phyloP scores from a whole-genome alignment of 2,329 filamentous ascomycete genomes.

The Trichoderma citrinoviride region DNA sequence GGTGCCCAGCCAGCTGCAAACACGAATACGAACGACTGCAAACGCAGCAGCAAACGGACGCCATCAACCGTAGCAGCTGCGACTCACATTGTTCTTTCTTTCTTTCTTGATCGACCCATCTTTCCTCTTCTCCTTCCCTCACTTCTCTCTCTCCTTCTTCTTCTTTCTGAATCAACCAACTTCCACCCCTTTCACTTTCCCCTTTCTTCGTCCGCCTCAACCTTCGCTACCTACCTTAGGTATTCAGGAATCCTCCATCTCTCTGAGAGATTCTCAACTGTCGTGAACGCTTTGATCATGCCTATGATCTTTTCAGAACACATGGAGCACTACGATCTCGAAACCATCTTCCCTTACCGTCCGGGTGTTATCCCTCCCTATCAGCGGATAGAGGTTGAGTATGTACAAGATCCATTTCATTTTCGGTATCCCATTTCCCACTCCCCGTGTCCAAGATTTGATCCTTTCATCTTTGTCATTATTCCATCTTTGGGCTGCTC shows the following conservation, averaged over 20 bases:
- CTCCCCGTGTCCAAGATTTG: too few species aligned
- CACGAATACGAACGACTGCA: conserved; percentile 6
- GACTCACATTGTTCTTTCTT: background rate
- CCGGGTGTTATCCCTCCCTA: background rate
- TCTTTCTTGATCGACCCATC: too few species aligned
- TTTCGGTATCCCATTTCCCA: too few species aligned
- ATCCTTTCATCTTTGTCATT: background rate
- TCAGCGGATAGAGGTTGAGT: conserved; percentile 6
- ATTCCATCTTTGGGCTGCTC: background rate
- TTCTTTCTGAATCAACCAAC: background rate
- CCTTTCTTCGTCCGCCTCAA: background rate
- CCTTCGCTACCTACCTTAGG: background rate
- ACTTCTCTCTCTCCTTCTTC: background rate
- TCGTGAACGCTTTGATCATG: background rate
- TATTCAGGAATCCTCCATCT: background rate
- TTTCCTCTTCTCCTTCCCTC: background rate
- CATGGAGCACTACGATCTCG: conserved; percentile 15
- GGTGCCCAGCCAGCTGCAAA: background rate
- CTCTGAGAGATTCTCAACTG: background rate
- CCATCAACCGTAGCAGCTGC: background rate
- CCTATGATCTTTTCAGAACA: conserved; percentile 15
- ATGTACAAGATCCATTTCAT: background rate
- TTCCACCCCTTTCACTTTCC: background rate
- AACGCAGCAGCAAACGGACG: background rate
- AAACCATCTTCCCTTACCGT: conserved; percentile 7